These are phyloP conservation scores for Penstemon newberryi DNA, from an alignment of 257 asterid species.

Conservation along the genomic window DNA sequence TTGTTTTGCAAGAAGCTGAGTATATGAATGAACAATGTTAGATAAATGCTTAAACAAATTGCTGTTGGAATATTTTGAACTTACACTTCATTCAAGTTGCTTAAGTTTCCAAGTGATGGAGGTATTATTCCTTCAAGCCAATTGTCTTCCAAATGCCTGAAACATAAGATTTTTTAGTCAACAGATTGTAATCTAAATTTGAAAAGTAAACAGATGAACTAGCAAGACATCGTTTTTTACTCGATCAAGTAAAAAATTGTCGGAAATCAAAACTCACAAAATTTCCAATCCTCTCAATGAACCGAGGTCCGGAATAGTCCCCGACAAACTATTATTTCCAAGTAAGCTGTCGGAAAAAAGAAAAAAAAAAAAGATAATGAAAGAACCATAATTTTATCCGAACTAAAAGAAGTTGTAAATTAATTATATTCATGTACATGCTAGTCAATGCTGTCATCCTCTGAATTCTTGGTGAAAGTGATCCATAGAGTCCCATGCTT, in stretches of 20 bases:
- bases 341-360: conserved; percentile 55
- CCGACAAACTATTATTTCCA: conserved; percentile 72
- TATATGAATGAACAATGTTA: not conserved
- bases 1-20: conserved; percentile 80
- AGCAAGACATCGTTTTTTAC: not conserved
- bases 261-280: conserved; percentile 56
- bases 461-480: conserved; percentile 62
- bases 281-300: conserved; percentile 56
- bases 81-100: conserved; percentile 66
- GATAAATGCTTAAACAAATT: not conserved
- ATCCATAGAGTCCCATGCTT: conserved; percentile 73
- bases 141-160: conserved; percentile 89
- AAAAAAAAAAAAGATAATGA: conserved; percentile 8
- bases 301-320: conserved; percentile 76
- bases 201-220: not conserved
- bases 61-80: conserved; percentile 32
- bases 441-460: conserved; percentile 70
- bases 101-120: conserved; percentile 54
- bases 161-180: not conserved
- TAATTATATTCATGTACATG: conserved; percentile 54
- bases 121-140: conserved; percentile 66
- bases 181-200: not conserved
- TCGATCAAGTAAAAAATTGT: not conserved
- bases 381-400: not conserved
- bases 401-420: not conserved